These are phyloP conservation scores for Liquidambar formosana DNA, from an alignment of 164 flowering plant genomes.

Conservation along the genomic window DNA sequence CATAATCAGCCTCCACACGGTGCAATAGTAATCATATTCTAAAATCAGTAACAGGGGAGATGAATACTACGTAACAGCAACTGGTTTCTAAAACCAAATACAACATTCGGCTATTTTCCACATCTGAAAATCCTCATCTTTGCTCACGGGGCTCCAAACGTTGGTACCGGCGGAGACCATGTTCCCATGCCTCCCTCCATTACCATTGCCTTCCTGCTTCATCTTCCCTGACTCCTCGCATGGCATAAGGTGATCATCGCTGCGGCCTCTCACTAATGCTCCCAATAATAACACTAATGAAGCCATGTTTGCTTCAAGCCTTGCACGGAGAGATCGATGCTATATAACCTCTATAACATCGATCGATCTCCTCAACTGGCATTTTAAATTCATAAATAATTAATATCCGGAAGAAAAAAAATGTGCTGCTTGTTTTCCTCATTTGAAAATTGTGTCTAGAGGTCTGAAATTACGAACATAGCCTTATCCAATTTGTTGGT, in stretches of 20 bases:
- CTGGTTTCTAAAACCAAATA: conserved; percentile 14
- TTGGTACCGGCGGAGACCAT: not conserved
- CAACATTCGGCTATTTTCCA: conserved; percentile 25
- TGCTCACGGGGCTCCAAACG: not conserved
- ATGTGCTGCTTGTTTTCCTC: not conserved
- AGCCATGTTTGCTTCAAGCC: conserved; percentile 25
- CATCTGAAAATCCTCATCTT: conserved; percentile 4
- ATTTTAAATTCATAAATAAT: not conserved
- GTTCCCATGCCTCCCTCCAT: not conserved
- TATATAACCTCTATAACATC: no score
- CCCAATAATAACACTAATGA: conserved; percentile 36
- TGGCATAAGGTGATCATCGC: not conserved
- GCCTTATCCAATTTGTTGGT: no score
- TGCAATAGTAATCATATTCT: no score
- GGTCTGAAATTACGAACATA: not conserved
- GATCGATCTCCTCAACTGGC: not conserved
- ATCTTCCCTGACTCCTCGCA: not conserved
- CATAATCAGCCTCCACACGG: no score
- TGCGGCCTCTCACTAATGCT: conserved; percentile 21
- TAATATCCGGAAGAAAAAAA: no score
- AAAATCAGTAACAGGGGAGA: no score
- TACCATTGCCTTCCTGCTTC: not conserved
- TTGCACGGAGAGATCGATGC: not conserved
- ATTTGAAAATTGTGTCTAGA: not conserved
- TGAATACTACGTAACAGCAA: not conserved